Base-by-base conservation (phyloP, 768 basidiomycete genomes). In the Tricholomella constricta region DNA sequence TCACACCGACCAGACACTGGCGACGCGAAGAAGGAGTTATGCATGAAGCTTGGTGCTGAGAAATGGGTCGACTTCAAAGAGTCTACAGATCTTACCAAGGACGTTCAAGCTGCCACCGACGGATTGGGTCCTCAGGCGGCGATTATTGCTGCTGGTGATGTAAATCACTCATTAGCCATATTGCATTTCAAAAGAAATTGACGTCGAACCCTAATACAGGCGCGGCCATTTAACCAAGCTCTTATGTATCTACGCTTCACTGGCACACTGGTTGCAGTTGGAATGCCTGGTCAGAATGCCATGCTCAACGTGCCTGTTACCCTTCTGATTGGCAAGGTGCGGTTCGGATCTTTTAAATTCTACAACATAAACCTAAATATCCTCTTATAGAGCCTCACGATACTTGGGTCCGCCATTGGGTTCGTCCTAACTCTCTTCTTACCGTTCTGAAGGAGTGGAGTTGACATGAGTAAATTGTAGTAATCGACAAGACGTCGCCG, bases 31-130 rank as follows among this genome's bases (percentile, higher is more conserved):
- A 74, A 78, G 55, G 71, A 83, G 19, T 72, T 91, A 76, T 60
- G 79, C 80, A 7, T 70, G 26, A 64, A 63, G 49, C 70, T 78
- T 22, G 76, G 76, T n/a, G 76, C 86, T 0, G 86, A 90, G 67
- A 82, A 78, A 66, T 86, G 82, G 81, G 70, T 95, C 45, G 93
- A 95, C 72, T 95, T 94, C 74, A 80, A 71, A 59, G 73, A 80
- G 60, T 76, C 75, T 8, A 71, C 75, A 54, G 79, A 92, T 61
- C 66, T 91, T 47, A 80, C 84, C 42, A 63, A 70, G 43, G 84
- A 83, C 32, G 79, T 93, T 57, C 73, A 77, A 64, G 78, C 72
- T 0, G 83, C 82, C 0, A 80, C 85, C 1, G 82, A 70, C 47
- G 91, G 90, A 2, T 57, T 72, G 15, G 92, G 93, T 9, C 81